These are phyloP conservation scores for Auricularia heimuer DNA, from an alignment of 768 basidiomycete species.

Conservation along the genomic window DNA sequence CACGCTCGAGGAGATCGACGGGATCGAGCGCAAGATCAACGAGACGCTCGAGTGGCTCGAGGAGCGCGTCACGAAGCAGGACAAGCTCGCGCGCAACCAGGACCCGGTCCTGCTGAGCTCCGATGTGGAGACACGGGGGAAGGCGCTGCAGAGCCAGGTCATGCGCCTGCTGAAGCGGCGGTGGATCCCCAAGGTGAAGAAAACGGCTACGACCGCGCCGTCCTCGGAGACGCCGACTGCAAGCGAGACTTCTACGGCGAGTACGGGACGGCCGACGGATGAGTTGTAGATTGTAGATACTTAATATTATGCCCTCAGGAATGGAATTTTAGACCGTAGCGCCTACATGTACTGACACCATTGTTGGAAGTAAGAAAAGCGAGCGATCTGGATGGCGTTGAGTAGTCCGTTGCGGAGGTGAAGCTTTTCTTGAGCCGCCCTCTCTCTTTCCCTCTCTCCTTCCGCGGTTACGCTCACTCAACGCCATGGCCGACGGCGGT, in stretches of 20 bases:
- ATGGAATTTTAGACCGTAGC: too few species aligned
- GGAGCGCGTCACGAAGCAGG: constrained; percentile 75
- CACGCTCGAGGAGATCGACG: constrained; percentile 77
- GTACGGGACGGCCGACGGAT: neutral
- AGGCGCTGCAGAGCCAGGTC: constrained; percentile 66
- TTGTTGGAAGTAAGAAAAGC: too few species aligned
- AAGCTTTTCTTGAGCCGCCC: too few species aligned
- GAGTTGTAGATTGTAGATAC: neutral
- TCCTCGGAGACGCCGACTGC: constrained; percentile 1
- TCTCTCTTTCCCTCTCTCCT: too few species aligned
- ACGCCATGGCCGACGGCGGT: too few species aligned
- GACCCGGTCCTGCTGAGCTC: constrained; percentile 78
- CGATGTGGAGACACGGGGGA: constrained; percentile 79
- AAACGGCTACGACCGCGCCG: constrained; percentile 29
- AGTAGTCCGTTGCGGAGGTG: too few species aligned
- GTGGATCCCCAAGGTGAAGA: constrained; percentile 48
- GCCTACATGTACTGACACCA: too few species aligned
- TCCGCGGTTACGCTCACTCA: too few species aligned
- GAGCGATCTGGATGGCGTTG: too few species aligned
- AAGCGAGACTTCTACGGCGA: neutral
- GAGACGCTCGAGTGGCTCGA: constrained; percentile 81
- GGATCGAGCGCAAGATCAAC: constrained; percentile 62
- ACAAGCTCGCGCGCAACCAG: constrained; percentile 56
- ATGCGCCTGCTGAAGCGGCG: constrained; percentile 60
- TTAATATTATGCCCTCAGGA: neutral